Evolutionary conservation across 441 rosid genomes (phyloP).

Genomic region (Arabidopsis hybrid): DNA sequence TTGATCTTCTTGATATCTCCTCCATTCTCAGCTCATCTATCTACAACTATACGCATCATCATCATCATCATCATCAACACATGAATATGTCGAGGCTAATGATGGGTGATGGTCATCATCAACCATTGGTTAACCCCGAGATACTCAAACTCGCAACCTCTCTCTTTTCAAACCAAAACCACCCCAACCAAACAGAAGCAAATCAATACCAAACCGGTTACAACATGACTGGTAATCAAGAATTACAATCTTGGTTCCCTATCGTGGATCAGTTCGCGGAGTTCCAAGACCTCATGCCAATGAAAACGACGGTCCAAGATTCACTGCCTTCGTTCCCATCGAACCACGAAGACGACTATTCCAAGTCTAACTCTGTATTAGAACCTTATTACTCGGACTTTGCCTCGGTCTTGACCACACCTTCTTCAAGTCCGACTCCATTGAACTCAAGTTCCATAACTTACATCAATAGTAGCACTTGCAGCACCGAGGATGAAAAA

Average conservation of each 20-base stretch:
- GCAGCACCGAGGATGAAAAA: constrained; percentile 75
- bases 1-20: constrained; percentile 84
- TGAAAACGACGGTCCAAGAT: constrained; percentile 39
- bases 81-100: constrained; percentile 49
- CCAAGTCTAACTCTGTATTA: constrained; percentile 10
- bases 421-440: constrained; percentile 70
- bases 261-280: constrained; percentile 38
- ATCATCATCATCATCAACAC: constrained; percentile 42
- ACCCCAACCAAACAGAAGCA: constrained; percentile 46
- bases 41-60: constrained; percentile 44
- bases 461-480: constrained; percentile 53
- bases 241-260: constrained; percentile 47
- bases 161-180: constrained; percentile 49
- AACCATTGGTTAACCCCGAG: constrained; percentile 60
- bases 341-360: constrained; percentile 20
- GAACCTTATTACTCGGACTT: constrained; percentile 49
- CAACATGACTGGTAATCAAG: constrained; percentile 37
- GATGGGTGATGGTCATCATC: constrained; percentile 32
- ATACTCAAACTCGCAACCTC: constrained; percentile 64
- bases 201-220: constrained; percentile 48
- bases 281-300: constrained; percentile 45
- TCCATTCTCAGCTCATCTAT: constrained; percentile 66
- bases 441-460: constrained; percentile 68
- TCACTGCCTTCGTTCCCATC: constrained; percentile 26
- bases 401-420: constrained; percentile 65